phyloP scores from a whole-genome alignment of 108 stramenopile genomes.

The Cyclotella sp. region DNA sequence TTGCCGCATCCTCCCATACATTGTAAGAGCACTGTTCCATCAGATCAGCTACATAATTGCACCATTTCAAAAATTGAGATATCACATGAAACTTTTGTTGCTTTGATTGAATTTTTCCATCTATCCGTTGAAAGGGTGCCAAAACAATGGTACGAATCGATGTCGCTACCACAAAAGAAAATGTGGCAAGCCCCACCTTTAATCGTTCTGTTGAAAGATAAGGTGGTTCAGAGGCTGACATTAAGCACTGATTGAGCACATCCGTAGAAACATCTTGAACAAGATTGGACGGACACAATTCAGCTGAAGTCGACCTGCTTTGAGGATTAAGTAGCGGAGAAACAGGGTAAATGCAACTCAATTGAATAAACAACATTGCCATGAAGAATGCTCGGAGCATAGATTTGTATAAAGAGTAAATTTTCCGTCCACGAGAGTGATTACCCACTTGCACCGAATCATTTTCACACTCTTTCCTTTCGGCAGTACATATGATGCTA shows the following conservation, averaged over 20 bases:
- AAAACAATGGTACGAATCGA: slow-evolving; percentile 9
- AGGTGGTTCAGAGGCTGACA: neutral
- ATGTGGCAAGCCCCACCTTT: slow-evolving; percentile 2
- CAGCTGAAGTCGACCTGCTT: neutral
- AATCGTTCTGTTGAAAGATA: neutral
- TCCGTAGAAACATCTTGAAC: no score
- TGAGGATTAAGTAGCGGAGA: slow-evolving; percentile 8
- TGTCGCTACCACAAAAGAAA: slow-evolving; percentile 6
- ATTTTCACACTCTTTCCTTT: no score
- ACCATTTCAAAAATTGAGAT: neutral
- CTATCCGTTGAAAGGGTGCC: slow-evolving; percentile 9
- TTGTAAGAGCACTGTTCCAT: slow-evolving; percentile 3
- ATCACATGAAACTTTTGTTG: neutral
- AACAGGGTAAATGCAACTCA: slow-evolving; percentile 11
- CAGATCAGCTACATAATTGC: neutral
- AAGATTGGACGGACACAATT: neutral
- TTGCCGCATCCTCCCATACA: slow-evolving; percentile 20
- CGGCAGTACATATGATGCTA: no score
- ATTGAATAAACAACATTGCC: neutral
- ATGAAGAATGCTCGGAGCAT: neutral
- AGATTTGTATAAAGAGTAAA: neutral
- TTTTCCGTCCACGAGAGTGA: neutral
- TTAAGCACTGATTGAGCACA: neutral
- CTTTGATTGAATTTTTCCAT: neutral
- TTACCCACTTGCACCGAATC: no score